phyloP scores from a whole-genome alignment of 2,329 filamentous ascomycete species.

The Monilinia laxa region DNA sequence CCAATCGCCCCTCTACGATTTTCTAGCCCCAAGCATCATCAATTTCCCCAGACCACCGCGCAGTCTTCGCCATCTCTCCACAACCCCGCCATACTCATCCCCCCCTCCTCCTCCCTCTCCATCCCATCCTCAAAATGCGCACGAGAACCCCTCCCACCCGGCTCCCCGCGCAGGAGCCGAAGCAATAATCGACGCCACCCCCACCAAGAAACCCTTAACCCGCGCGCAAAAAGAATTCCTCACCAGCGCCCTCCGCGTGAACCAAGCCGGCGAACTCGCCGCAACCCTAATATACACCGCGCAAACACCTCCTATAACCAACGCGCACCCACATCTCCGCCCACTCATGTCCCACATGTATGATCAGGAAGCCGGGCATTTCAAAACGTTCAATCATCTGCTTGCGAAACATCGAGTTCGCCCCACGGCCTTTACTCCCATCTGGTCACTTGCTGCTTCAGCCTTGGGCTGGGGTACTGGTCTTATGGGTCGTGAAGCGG shows the following conservation, averaged over 20 bases:
- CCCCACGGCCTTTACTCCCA: conserved; percentile 86
- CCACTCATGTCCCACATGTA: conserved; percentile 98
- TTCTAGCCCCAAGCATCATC: conserved; percentile 43
- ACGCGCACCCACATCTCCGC: conserved; percentile 80
- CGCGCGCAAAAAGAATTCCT: conserved; percentile 71
- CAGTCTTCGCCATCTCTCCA: conserved; percentile 32
- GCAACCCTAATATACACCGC: conserved; percentile 91
- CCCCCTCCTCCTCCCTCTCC: background rate
- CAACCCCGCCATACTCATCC: conserved; percentile 22
- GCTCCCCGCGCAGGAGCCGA: conserved; percentile 6
- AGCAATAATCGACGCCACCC: background rate
- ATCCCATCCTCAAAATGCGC: background rate
- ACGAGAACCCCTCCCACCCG: conserved; percentile 7
- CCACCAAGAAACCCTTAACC: conserved; percentile 53
- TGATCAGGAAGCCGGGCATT: conserved; percentile 88
- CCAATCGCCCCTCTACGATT: conserved; percentile 41
- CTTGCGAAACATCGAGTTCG: conserved; percentile 85
- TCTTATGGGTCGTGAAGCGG: conserved; percentile 84
- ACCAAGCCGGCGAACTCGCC: conserved; percentile 96
- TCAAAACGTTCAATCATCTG: conserved; percentile 79
- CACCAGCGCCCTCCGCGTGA: conserved; percentile 82
- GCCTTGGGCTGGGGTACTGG: conserved; percentile 87
- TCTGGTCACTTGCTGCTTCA: conserved; percentile 81
- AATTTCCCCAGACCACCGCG: conserved; percentile 26
- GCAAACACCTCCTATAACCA: conserved; percentile 78